Evolutionary conservation across 495 filamentous ascomycete genomes (phyloP).

Genomic region (Penicillium psychrofluorescens): DNA sequence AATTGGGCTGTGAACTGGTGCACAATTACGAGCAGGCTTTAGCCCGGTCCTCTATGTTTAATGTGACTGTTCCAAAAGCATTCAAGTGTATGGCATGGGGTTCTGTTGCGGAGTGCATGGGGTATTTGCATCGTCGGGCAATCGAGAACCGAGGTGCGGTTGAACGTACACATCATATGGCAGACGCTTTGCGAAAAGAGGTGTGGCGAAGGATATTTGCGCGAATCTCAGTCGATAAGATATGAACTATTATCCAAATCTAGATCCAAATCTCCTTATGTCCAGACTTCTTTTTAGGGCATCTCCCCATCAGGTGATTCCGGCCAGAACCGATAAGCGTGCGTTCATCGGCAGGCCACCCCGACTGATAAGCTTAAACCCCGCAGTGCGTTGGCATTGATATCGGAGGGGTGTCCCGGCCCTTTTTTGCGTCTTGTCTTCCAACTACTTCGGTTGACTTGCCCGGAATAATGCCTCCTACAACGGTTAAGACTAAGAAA

Average conservation of each 20-base stretch:
- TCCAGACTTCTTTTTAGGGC: neutral
- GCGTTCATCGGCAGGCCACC: constrained; percentile 7
- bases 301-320: constrained; percentile 1
- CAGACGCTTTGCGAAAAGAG: constrained; percentile 15
- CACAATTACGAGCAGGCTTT: constrained; percentile 16
- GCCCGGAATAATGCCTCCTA: constrained; percentile 11
- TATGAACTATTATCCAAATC: too few species aligned
- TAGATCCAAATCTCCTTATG: too few species aligned
- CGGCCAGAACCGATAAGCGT: too few species aligned
- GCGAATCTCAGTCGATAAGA: too few species aligned
- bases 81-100: constrained; percentile 34
- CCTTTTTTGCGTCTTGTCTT: neutral
- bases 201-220: constrained; percentile 32
- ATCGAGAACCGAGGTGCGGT: constrained; percentile 31
- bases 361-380: constrained; percentile 5
- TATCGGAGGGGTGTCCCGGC: constrained; percentile 10
- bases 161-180: constrained; percentile 23
- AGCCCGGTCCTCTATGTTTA: constrained; percentile 4
- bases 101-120: constrained; percentile 28
- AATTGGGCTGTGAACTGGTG: constrained; percentile 25
- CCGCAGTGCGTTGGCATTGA: constrained; percentile 4
- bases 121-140: constrained; percentile 26
- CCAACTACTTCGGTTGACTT: neutral
- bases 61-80: constrained; percentile 17
- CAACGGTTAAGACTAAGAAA: constrained; percentile 12